Conservation (phyloP, 345 rosid genomes). For the Euclidium syriacum region DNA sequence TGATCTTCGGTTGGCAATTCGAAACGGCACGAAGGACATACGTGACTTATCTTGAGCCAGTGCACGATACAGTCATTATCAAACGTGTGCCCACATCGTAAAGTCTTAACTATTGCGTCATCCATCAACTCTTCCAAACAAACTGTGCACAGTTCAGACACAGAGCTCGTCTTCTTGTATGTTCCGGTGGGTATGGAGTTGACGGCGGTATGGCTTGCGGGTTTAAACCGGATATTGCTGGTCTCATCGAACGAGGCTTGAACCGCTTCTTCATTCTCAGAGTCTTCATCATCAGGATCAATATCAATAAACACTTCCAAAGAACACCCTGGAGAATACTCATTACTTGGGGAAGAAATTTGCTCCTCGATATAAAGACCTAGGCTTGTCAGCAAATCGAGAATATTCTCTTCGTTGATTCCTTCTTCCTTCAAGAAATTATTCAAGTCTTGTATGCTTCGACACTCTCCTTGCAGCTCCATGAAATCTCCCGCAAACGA, state of each 20-base stretch:
- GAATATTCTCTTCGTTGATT: not conserved
- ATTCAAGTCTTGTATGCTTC: not conserved
- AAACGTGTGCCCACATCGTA: slow-evolving; percentile 12
- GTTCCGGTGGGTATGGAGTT: not conserved
- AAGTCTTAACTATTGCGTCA: not conserved
- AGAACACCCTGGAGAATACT: not conserved
- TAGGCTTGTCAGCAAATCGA: not conserved
- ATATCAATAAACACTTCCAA: not conserved
- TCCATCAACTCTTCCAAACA: slow-evolving; percentile 6
- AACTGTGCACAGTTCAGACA: not conserved
- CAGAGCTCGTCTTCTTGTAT: not conserved
- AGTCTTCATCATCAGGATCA: not conserved
- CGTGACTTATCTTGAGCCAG: slow-evolving; percentile 2
- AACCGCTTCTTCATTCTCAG: not conserved
- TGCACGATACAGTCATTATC: not conserved
- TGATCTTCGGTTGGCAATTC: not conserved
- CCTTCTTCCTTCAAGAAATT: slow-evolving; percentile 7
- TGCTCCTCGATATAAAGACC: not conserved
- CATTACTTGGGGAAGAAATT: not conserved
- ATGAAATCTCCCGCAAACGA: not conserved
- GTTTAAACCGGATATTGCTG: not conserved
- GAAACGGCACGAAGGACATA: slow-evolving; percentile 7
- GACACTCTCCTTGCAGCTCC: slow-evolving; percentile 1
- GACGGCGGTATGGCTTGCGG: not conserved
- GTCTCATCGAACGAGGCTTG: not conserved